A percentile compares a stretch with the other conserved stretches of the same genome.
Conservation (phyloP, 1,284 basidiomycete species). For the Rhodotorula sp. region DNA sequence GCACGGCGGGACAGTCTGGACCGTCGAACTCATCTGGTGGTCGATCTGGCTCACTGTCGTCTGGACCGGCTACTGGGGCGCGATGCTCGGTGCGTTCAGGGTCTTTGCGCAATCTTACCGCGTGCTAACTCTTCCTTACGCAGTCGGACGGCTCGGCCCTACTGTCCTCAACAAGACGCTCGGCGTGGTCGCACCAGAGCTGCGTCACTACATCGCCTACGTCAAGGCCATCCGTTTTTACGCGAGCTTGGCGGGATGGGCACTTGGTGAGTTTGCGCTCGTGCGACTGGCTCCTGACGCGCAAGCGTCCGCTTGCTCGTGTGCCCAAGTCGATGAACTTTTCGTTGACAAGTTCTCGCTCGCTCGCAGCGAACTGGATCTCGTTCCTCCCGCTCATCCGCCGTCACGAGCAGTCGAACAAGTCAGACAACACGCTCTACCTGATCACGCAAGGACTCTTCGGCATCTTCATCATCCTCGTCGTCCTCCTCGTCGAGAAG, state of each 20-base stretch:
- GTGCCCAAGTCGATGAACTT: background rate
- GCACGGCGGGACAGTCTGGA: constrained; percentile 58
- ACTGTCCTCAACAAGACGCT: constrained; percentile 57
- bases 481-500: constrained; percentile 77
- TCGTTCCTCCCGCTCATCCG: constrained; percentile 37
- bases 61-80: constrained; percentile 72
- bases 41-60: constrained; percentile 53
- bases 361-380: constrained; percentile 12
- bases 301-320: background rate
- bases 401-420: background rate
- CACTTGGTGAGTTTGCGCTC: constrained; percentile 25
- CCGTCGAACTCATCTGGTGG: constrained; percentile 73
- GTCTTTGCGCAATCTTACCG: constrained; percentile 23
- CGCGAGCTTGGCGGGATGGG: constrained; percentile 35
- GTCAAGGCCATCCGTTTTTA: constrained; percentile 59
- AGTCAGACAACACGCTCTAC: constrained; percentile 50
- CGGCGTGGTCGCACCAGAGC: constrained; percentile 67
- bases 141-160: constrained; percentile 39
- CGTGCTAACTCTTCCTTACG: constrained; percentile 51
- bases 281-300: background rate
- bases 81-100: constrained; percentile 59
- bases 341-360: background rate
- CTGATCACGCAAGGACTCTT: constrained; percentile 69
- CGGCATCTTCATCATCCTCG: constrained; percentile 68
- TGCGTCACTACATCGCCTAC: constrained; percentile 74